phyloP scores from a whole-genome alignment of 148 eudicot species.

The Amaranthus hypochondriacus region DNA sequence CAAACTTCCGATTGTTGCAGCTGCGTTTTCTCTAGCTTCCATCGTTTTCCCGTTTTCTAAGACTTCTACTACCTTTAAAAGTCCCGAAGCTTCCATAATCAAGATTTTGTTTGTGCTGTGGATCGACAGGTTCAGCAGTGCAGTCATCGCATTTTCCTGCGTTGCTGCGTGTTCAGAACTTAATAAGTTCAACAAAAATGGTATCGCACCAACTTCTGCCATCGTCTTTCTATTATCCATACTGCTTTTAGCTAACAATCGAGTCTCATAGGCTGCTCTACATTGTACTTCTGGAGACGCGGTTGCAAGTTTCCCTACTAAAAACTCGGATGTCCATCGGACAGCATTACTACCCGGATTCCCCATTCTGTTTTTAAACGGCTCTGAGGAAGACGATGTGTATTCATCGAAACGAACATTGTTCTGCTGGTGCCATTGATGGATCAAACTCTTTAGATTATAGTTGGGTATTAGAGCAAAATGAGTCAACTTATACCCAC shows the following conservation, averaged over 20 bases:
- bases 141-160: constrained; percentile 62
- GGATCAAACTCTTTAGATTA: constrained; percentile 44
- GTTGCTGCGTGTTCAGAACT: constrained; percentile 40
- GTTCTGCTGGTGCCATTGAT: constrained; percentile 56
- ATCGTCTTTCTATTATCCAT: constrained; percentile 51
- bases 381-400: constrained; percentile 29
- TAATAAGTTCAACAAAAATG: constrained; percentile 48
- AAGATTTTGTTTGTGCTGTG: constrained; percentile 41
- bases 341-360: constrained; percentile 30
- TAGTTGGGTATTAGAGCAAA: constrained; percentile 59
- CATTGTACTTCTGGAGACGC: constrained; percentile 46
- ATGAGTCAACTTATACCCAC: constrained; percentile 50
- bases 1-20: constrained; percentile 55
- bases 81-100: constrained; percentile 49
- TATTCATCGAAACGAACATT: constrained; percentile 23
- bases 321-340: constrained; percentile 47
- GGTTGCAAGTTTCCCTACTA: constrained; percentile 53
- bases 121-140: constrained; percentile 63
- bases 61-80: constrained; percentile 34
- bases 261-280: constrained; percentile 55
- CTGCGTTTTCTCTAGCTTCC: constrained; percentile 65
- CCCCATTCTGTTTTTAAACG: constrained; percentile 29
- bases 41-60: constrained; percentile 43
- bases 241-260: constrained; percentile 59
- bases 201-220: constrained; percentile 62